Percentiles rank a stretch among this genome's conserved stretches.
phyloP scores from a whole-genome alignment of 768 basidiomycete genomes.

The Neoboletus magnificus region DNA sequence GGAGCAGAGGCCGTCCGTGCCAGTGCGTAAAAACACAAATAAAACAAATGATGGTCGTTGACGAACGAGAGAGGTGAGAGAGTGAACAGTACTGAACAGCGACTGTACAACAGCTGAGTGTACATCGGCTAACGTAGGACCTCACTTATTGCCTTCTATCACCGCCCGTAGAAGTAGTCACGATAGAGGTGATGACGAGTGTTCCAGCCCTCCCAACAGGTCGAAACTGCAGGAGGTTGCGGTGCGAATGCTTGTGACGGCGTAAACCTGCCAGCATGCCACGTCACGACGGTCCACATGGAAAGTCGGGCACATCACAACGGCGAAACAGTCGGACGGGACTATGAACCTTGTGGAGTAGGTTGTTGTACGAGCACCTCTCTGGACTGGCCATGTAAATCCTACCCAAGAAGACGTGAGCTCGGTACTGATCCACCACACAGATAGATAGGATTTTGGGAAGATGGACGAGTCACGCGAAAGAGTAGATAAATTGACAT shows the following conservation, averaged over 20 bases:
- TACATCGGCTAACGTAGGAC: slow-evolving; percentile 17
- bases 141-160: slow-evolving; percentile 13
- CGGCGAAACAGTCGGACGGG: not conserved
- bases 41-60: slow-evolving; percentile 21
- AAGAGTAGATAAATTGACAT: slow-evolving; percentile 18
- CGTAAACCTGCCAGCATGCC: slow-evolving; percentile 8
- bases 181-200: not conserved
- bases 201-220: slow-evolving; percentile 7
- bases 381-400: slow-evolving; percentile 60
- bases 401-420: slow-evolving; percentile 37
- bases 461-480: not conserved
- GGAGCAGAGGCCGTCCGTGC: slow-evolving; percentile 11
- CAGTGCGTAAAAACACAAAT: slow-evolving; percentile 19
- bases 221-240: slow-evolving; percentile 8
- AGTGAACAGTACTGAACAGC: slow-evolving; percentile 17
- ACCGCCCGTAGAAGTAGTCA: slow-evolving; percentile 8
- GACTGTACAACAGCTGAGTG: slow-evolving; percentile 23
- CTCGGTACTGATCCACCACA: not conserved
- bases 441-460: not conserved
- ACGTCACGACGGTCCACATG: slow-evolving; percentile 5
- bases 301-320: slow-evolving; percentile 3
- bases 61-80: slow-evolving; percentile 16
- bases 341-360: slow-evolving; percentile 65
- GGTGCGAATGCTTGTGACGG: slow-evolving; percentile 2
- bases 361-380: slow-evolving; percentile 67